phyloP scores from a whole-genome alignment of 306 rosid species.

The Hylodesmum podocarpum region DNA sequence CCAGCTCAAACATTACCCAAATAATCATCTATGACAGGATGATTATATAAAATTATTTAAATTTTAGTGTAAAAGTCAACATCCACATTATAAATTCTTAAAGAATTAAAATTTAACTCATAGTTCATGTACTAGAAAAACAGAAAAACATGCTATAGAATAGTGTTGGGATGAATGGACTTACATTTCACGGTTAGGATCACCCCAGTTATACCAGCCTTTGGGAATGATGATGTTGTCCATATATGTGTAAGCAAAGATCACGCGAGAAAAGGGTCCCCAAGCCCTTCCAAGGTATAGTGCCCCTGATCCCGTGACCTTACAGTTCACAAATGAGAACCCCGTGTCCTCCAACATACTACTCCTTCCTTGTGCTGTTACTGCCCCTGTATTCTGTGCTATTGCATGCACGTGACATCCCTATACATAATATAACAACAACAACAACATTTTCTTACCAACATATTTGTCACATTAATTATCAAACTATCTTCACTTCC shows the following conservation, averaged over 20 bases:
- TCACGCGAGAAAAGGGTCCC: constrained; percentile 95
- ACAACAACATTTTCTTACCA: not conserved
- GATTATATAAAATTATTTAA: no score
- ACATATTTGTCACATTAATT: not conserved
- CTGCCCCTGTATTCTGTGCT: constrained; percentile 72
- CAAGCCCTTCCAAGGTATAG: constrained; percentile 96
- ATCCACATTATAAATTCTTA: no score
- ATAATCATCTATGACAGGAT: no score
- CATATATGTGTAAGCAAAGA: constrained; percentile 89
- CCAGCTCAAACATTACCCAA: no score
- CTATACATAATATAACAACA: constrained; percentile 28
- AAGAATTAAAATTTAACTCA: no score
- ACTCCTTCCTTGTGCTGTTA: constrained; percentile 92
- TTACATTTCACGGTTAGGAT: constrained; percentile 89
- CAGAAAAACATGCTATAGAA: no score
- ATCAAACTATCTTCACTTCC: not conserved
- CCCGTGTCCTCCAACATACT: constrained; percentile 87
- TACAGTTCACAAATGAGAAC: constrained; percentile 92
- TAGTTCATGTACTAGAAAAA: not conserved
- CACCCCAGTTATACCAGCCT: constrained; percentile 99
- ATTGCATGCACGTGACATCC: constrained; percentile 96
- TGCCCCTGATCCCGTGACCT: constrained; percentile 98
- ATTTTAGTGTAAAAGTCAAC: no score
- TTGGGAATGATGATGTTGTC: constrained; percentile 95
- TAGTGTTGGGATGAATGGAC: not conserved